These are phyloP conservation scores for Phytophthora melonis DNA, from an alignment of 352 stramenopile genomes.

Conservation along the genomic window DNA sequence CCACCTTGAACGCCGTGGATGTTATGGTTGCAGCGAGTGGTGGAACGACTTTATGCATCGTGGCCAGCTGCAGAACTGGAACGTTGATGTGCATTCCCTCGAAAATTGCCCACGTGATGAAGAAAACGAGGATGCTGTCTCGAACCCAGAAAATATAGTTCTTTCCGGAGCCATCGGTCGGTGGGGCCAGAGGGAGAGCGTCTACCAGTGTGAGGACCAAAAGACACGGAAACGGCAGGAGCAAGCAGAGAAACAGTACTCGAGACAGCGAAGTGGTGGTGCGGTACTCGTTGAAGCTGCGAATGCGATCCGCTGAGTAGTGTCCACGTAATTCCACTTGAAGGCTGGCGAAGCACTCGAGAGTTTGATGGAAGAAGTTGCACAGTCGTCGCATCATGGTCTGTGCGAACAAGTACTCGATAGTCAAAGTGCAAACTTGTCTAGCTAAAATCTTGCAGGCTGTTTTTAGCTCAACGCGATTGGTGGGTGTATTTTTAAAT, in stretches of 20 bases:
- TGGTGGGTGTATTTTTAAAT: too few relatives aligned
- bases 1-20: background rate
- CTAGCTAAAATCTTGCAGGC: too few relatives aligned
- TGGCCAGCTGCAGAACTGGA: background rate
- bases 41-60: background rate
- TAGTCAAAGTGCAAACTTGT: too few relatives aligned
- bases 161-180: background rate
- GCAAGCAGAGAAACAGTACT: background rate
- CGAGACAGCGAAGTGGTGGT: background rate
- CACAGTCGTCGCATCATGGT: background rate
- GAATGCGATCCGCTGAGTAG: background rate
- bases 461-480: too few relatives aligned
- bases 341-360: background rate
- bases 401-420: too few relatives aligned
- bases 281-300: slow-evolving; percentile 1
- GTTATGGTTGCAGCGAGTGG: background rate
- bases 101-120: background rate
- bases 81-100: background rate
- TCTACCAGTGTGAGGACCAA: background rate
- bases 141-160: slow-evolving; percentile 1
- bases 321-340: background rate
- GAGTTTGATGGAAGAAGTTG: background rate
- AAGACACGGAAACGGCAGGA: background rate
- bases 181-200: background rate
- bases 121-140: background rate